phyloP scores from a whole-genome alignment of 1,139 yeast genomes.

The Hemisphaericaspora lyxosophila region DNA sequence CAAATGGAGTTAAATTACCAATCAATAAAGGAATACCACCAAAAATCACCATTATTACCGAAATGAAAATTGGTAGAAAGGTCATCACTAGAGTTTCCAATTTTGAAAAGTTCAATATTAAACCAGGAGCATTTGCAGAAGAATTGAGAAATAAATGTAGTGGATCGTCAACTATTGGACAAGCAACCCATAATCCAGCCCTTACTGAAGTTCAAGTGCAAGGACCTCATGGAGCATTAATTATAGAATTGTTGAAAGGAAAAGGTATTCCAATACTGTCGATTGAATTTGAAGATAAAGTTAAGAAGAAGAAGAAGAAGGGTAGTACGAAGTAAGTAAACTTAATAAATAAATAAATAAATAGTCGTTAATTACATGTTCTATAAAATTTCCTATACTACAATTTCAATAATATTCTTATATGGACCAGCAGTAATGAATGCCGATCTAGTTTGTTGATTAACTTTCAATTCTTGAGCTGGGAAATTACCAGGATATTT shows the following conservation, averaged over 20 bases:
- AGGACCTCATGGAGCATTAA: conserved; percentile 77
- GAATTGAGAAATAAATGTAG: conserved; percentile 79
- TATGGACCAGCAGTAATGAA: conserved; percentile 58
- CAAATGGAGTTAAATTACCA: conserved; percentile 34
- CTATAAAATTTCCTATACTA: conserved; percentile 28
- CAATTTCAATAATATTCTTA: conserved; percentile 57
- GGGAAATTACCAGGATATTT: conserved; percentile 57
- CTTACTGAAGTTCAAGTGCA: conserved; percentile 76
- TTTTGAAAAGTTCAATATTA: conserved; percentile 67
- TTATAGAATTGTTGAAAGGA: conserved; percentile 55
- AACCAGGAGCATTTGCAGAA: conserved; percentile 63
- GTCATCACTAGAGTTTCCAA: conserved; percentile 71
- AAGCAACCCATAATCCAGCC: conserved; percentile 51
- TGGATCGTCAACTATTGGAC: conserved; percentile 73
- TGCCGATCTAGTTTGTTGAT: conserved; percentile 54
- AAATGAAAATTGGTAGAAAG: conserved; percentile 80
- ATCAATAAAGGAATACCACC: conserved; percentile 65
- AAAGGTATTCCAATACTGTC: conserved; percentile 70
- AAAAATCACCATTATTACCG: conserved; percentile 63
- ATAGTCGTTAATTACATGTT: background rate
- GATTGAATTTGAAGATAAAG: conserved; percentile 66
- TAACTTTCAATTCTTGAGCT: conserved; percentile 53
- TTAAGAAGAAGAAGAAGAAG: conserved; percentile 55
- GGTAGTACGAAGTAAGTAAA: conserved; percentile 1
- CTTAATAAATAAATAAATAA: background rate